These are phyloP conservation scores for Suillus ampliporus DNA, from an alignment of 768 basidiomycete species.

Conservation along the genomic window DNA sequence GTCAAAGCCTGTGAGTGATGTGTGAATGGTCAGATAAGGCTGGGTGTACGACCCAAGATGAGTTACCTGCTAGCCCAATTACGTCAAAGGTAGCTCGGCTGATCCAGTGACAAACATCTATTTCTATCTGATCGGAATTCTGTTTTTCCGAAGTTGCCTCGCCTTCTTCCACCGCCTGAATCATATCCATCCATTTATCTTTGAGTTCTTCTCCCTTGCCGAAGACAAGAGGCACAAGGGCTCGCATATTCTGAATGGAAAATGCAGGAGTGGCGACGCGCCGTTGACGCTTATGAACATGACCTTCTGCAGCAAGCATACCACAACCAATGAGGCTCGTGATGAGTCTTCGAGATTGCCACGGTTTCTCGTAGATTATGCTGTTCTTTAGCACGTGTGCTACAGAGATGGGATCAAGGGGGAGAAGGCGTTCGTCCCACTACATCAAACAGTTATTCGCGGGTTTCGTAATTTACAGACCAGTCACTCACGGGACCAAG, in stretches of 20 bases:
- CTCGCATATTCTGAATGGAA: constrained; percentile 77
- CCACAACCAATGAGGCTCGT: constrained; percentile 82
- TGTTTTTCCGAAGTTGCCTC: constrained; percentile 2
- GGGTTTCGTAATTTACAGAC: neutral
- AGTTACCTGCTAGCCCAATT: constrained; percentile 83
- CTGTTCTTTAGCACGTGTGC: constrained; percentile 76
- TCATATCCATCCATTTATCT: constrained; percentile 62
- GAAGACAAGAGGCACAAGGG: constrained; percentile 74
- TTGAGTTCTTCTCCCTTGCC: constrained; percentile 66
- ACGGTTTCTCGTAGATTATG: constrained; percentile 82
- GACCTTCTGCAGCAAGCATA: constrained; percentile 80
- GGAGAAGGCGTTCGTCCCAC: constrained; percentile 83
- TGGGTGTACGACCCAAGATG: neutral
- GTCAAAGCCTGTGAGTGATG: constrained; percentile 65
- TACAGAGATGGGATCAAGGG: constrained; percentile 79
- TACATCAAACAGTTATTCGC: constrained; percentile 30
- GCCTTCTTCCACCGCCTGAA: constrained; percentile 36
- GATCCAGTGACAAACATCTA: constrained; percentile 85
- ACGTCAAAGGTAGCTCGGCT: constrained; percentile 89
- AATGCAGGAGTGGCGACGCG: constrained; percentile 80
- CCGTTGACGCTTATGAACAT: constrained; percentile 79
- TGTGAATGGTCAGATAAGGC: neutral
- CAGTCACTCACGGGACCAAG: constrained; percentile 63
- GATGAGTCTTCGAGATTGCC: constrained; percentile 76
- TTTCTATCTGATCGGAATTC: constrained; percentile 39